Evolutionary conservation across 2,329 filamentous ascomycete genomes (phyloP).

Genomic region (Myriosclerotinia scirpicola): DNA sequence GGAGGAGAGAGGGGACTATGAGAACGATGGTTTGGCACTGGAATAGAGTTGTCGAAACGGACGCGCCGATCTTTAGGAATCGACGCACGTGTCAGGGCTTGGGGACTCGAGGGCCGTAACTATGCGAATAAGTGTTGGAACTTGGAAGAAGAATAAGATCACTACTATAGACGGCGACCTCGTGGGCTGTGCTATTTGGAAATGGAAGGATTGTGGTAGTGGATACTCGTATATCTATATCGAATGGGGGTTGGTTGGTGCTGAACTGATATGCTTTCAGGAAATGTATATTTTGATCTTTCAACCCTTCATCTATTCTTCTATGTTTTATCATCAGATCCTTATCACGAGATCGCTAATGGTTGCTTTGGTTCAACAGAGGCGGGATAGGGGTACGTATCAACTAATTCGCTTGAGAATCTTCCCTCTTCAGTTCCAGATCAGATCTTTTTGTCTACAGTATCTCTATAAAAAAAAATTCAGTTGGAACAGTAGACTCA

Average conservation of each 20-base stretch:
- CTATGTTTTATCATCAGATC: not conserved
- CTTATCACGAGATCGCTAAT: not conserved
- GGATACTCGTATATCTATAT: not conserved
- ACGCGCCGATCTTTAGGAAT: not conserved
- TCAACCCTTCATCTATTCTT: not conserved
- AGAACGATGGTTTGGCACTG: not conserved
- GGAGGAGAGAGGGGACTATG: not conserved
- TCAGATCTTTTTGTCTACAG: not conserved
- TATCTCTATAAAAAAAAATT: not conserved
- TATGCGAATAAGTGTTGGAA: not conserved
- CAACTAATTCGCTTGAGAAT: constrained; percentile 12
- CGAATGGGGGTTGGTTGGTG: no score
- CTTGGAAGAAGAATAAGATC: not conserved
- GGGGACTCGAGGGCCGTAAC: not conserved
- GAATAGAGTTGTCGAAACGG: not conserved
- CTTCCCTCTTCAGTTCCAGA: not conserved
- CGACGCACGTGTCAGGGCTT: not conserved
- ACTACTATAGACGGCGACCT: not conserved
- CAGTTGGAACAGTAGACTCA: not conserved
- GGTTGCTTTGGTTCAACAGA: not conserved
- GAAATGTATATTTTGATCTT: not conserved
- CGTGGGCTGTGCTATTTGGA: not conserved
- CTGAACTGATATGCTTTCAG: not conserved
- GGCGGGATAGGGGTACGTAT: not conserved
- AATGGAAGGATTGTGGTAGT: not conserved